These are phyloP conservation scores for Tagetes erecta DNA, from an alignment of 129 eudicot species.

Conservation along the genomic window DNA sequence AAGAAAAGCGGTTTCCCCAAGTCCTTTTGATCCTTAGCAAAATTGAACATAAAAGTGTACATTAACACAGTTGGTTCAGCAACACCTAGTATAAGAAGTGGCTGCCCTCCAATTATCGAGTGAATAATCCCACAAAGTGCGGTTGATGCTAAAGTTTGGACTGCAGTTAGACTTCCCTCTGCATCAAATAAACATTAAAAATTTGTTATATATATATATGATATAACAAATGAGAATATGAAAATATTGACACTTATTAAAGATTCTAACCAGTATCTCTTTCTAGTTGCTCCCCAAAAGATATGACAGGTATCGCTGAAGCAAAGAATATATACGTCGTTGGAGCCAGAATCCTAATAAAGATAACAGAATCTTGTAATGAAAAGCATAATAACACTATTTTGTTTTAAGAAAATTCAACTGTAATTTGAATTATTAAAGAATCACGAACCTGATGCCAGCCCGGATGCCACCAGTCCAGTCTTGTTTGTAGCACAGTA, in stretches of 20 bases:
- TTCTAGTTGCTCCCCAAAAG: conserved; percentile 97
- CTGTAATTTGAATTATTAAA: conserved; percentile 1
- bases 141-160: conserved; percentile 94
- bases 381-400: conserved; percentile 11
- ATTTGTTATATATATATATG: not conserved
- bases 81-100: conserved; percentile 89
- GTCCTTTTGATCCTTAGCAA: conserved; percentile 86
- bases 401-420: not conserved
- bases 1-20: conserved; percentile 80
- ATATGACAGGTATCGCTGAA: conserved; percentile 97
- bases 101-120: conserved; percentile 95
- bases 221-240: conserved; percentile 10
- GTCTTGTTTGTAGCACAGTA: conserved; percentile 92
- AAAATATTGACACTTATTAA: conserved; percentile 14
- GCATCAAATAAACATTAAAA: conserved; percentile 23
- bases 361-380: conserved; percentile 13
- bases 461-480: conserved; percentile 93
- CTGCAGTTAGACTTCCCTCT: conserved; percentile 98
- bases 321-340: conserved; percentile 98
- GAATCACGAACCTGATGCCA: conserved; percentile 73
- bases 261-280: conserved; percentile 70
- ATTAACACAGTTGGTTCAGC: conserved; percentile 98
- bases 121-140: conserved; percentile 91
- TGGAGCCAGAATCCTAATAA: conserved; percentile 92
- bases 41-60: conserved; percentile 96